These are phyloP conservation scores for Carex pumila DNA, from an alignment of 176 grass and related monocot species.

Conservation along the genomic window DNA sequence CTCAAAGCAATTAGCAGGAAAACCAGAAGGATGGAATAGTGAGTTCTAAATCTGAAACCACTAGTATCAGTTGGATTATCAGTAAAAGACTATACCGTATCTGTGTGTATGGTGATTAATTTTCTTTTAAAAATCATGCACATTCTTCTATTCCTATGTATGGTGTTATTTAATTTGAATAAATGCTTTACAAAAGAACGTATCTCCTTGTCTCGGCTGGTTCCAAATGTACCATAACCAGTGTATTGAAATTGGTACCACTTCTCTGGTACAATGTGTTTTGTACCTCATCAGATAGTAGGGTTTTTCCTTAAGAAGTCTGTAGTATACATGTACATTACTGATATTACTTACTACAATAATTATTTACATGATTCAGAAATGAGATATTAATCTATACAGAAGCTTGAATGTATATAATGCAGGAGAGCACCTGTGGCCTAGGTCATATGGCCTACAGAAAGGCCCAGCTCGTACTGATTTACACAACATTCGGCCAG, in stretches of 20 bases:
- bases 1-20: conserved; percentile 54
- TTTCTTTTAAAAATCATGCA: neutral
- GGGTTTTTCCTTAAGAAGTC: neutral
- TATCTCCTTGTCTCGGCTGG: too few relatives aligned
- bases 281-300: neutral
- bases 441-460: conserved; percentile 54
- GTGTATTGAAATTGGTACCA: neutral
- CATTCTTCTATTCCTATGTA: neutral
- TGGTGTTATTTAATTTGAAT: too few relatives aligned
- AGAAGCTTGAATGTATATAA: neutral
- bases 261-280: neutral
- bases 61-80: neutral
- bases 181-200: too few relatives aligned
- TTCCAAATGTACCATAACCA: neutral
- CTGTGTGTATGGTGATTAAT: neutral
- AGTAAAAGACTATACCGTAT: neutral
- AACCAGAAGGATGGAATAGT: conserved; percentile 77
- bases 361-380: neutral
- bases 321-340: neutral
- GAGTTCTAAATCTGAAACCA: conserved; percentile 23
- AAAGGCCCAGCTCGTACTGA: conserved; percentile 41
- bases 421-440: conserved; percentile 79
- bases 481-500: conserved; percentile 61
- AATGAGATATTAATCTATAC: neutral
- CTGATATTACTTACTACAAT: neutral